Evolutionary conservation across 2,329 filamentous ascomycete genomes (phyloP).

Genomic region (Neoscytalidium dimidiatum): DNA sequence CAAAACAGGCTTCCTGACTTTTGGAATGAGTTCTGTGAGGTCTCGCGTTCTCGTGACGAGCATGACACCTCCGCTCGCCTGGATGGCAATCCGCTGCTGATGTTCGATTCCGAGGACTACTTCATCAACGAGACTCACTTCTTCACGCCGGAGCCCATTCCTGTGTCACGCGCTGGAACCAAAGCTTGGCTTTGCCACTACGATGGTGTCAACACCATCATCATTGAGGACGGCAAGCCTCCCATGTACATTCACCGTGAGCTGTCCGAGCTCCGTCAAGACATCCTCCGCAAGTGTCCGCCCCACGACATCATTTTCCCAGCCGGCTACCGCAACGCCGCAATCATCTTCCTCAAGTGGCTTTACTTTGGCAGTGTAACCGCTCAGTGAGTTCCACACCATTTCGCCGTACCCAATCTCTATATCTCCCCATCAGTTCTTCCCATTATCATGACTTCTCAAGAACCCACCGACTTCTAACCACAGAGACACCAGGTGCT

Average conservation of each 20-base stretch:
- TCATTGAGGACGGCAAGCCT: neutral
- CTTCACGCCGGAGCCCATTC: neutral
- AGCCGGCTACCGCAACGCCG: neutral
- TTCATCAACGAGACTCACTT: neutral
- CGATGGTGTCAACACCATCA: neutral
- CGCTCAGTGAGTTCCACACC: neutral
- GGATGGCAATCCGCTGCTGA: neutral
- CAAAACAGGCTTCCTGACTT: neutral
- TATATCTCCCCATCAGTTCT: neutral
- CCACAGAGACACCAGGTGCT: neutral
- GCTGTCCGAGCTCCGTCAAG: neutral
- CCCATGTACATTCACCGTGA: neutral
- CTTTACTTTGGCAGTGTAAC: neutral
- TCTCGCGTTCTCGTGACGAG: neutral
- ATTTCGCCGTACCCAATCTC: neutral
- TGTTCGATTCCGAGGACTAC: neutral
- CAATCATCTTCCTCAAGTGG: constrained; percentile 6
- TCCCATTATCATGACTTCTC: neutral
- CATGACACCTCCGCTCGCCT: neutral
- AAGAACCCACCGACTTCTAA: neutral
- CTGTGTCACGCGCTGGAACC: neutral
- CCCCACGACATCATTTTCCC: neutral
- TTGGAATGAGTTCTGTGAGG: neutral
- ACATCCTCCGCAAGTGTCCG: neutral
- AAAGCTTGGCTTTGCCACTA: neutral